Evolutionary conservation across 345 rosid genomes (phyloP), one percentile per base, ranked within the genome.

Genomic region (Punica granatum): DNA sequence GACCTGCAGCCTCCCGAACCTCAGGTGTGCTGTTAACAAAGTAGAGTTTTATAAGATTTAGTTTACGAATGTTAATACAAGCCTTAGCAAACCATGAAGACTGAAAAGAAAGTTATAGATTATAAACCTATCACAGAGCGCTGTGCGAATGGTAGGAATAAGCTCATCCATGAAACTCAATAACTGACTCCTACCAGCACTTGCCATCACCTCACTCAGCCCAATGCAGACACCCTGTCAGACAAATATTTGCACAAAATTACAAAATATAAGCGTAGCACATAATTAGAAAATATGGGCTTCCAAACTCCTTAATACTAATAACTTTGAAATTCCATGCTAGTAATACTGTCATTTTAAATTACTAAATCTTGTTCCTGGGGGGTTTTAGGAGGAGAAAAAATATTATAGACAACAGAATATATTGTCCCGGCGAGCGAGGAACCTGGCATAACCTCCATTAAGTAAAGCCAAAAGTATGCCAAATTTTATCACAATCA

Each of bases 1-100:
- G 74, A 69, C 93, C 99, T 65, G 99, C 99, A 65, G 99, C 90
- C 78, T 89, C 99, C 39, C 97, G 99, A 76, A 94, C 99, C 81
- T 89, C 96, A 68, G 79, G 83, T 56, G 65, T 74, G 73, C 99
- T 94, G 81, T 73, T 54, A 53, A 61, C 2, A 69, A 0, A 74
- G 67, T 23, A 23, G 8, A 19, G n/a, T 18, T 62, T 21, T 35
- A 16, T 8, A 25, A 63, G 21, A 19, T 58, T 30, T 42, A n/a
- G 61, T 7, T 1, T 7, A 69, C 39, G 48, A 32, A 42, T 23
- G n/a, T 23, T 56, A 44, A 56, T 35, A 12, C 6, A 23, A 4
- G 53, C 2, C 44, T 70, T 66, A 56, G 61, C 14, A 51, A 4
- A 30, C 61, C 61, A 26, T 56, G 16, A 56, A 18, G 19, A 13